A percentile compares a stretch with the other conserved stretches of the same genome.
These are phyloP conservation scores for Iberis pinnata DNA, from an alignment of 345 rosid species.

Conservation along the genomic window DNA sequence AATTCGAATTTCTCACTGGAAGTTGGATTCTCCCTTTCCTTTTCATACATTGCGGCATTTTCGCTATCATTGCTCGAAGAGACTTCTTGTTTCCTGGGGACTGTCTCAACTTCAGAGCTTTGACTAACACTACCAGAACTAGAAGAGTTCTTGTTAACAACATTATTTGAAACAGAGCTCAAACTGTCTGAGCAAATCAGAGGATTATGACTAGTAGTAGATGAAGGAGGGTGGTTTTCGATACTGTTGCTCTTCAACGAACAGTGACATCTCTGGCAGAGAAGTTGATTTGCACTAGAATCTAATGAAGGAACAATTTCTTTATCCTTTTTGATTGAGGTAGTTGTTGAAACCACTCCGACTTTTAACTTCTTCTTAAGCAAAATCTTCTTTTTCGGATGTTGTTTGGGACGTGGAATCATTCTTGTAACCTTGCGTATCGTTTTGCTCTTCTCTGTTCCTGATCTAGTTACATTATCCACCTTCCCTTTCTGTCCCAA, in stretches of 20 bases:
- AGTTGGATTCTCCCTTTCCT: conserved; percentile 43
- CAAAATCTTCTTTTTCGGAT: conserved; percentile 48
- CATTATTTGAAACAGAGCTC: conserved; percentile 22
- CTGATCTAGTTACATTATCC: conserved; percentile 34
- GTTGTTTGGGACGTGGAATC: conserved; percentile 49
- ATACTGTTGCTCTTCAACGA: conserved; percentile 42
- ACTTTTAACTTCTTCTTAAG: conserved; percentile 58
- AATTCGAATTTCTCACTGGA: conserved; percentile 67
- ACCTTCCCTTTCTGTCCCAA: conserved; percentile 41
- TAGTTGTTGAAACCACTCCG: conserved; percentile 31
- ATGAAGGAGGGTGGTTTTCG: conserved; percentile 32
- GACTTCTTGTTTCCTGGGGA: conserved; percentile 29
- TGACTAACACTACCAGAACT: conserved; percentile 18
- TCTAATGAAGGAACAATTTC: conserved; percentile 26
- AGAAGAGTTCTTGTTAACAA: conserved; percentile 17
- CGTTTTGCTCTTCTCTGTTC: conserved; percentile 36
- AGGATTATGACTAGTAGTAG: conserved; percentile 28
- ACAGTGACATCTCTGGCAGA: conserved; percentile 90
- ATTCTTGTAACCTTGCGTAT: conserved; percentile 50
- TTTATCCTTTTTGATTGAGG: conserved; percentile 19
- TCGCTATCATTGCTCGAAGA: conserved; percentile 32
- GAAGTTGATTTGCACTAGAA: conserved; percentile 38
- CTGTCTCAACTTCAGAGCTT: conserved; percentile 28
- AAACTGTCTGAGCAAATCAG: conserved; percentile 36
- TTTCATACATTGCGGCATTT: conserved; percentile 22